Conservation (phyloP, 1,284 basidiomycete genomes). For the Pseudomicrostroma phylloplanum region DNA sequence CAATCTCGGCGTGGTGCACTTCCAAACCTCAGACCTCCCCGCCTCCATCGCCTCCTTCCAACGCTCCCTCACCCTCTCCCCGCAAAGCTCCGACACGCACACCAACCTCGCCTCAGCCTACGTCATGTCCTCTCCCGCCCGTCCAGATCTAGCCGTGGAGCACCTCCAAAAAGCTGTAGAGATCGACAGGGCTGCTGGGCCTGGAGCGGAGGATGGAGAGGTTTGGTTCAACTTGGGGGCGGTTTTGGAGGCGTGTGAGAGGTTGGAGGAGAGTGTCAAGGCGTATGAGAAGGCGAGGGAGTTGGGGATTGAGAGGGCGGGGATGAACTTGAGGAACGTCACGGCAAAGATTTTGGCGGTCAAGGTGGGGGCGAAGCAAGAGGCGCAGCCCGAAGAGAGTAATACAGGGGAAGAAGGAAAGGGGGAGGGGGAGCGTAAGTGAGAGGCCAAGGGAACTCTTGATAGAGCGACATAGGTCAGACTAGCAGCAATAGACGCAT, state of each 20-base stretch:
- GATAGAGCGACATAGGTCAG: too few relatives aligned
- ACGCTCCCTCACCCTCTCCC: slow-evolving; percentile 59
- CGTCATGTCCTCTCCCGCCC: slow-evolving; percentile 74
- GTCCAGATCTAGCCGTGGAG: slow-evolving; percentile 81
- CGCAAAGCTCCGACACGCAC: slow-evolving; percentile 78
- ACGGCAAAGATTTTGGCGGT: slow-evolving; percentile 1
- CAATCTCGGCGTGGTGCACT: slow-evolving; percentile 80
- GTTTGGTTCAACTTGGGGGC: slow-evolving; percentile 90
- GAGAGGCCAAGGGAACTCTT: too few relatives aligned
- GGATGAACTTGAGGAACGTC: slow-evolving; percentile 1
- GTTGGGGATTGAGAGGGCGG: slow-evolving; percentile 5
- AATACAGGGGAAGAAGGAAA: not conserved
- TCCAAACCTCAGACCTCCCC: slow-evolving; percentile 63
- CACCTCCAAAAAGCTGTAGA: slow-evolving; percentile 66
- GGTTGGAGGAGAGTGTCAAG: slow-evolving; percentile 69
- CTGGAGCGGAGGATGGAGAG: slow-evolving; percentile 72
- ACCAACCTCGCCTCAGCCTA: slow-evolving; percentile 92
- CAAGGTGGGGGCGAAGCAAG: not conserved
- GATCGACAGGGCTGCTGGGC: slow-evolving; percentile 56
- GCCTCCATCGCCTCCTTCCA: slow-evolving; percentile 40
- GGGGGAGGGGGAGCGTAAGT: not conserved
- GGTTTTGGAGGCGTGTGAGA: slow-evolving; percentile 78
- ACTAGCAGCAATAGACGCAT: too few relatives aligned
- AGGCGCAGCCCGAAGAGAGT: not conserved
- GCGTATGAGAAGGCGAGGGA: slow-evolving; percentile 60